Conservation (phyloP, 1,284 basidiomycete genomes). For the Somion occarium region DNA sequence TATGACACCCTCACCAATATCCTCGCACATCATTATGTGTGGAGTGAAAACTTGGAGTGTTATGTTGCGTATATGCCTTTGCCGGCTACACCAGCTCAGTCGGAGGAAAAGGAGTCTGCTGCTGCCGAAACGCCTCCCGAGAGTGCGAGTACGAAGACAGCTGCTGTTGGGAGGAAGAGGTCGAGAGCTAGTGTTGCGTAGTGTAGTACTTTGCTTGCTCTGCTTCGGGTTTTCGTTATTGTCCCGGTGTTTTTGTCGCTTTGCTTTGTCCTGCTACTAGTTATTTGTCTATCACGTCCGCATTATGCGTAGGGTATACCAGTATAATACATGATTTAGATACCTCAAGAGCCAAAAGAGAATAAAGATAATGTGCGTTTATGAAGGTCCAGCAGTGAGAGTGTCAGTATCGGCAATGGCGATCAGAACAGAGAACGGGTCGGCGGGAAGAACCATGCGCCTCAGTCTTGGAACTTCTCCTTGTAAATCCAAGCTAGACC, state of each 20-base stretch:
- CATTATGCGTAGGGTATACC: background rate
- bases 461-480: constrained; percentile 51
- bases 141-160: background rate
- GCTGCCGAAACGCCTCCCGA: background rate
- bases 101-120: background rate
- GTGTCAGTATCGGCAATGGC: background rate
- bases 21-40: constrained; percentile 59
- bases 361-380: background rate
- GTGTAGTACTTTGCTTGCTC: background rate
- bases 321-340: background rate
- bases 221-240: too few relatives aligned
- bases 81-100: background rate
- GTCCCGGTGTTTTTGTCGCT: too few relatives aligned
- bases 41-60: constrained; percentile 55
- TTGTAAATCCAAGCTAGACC: constrained; percentile 89
- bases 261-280: too few relatives aligned
- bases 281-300: too few relatives aligned
- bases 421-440: background rate
- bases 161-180: background rate
- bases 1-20: constrained; percentile 57
- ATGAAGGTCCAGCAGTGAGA: background rate
- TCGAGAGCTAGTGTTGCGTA: background rate
- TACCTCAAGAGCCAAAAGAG: background rate
- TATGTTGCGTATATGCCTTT: constrained; percentile 29
- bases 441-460: too few relatives aligned